Evolutionary conservation across 305 asterid genomes (phyloP), one percentile per base, ranked within the genome.

Genomic region (Fraxinus sp.): DNA sequence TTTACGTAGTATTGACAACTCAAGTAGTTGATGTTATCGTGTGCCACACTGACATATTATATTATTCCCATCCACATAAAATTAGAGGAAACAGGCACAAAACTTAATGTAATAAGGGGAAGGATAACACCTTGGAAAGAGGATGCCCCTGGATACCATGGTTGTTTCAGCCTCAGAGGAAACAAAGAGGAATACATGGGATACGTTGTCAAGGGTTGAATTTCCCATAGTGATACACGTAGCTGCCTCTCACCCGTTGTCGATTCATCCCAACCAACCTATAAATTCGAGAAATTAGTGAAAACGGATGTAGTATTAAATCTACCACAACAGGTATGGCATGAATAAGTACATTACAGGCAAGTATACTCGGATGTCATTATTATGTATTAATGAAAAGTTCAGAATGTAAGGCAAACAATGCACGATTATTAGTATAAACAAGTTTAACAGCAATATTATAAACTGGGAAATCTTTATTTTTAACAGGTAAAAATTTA

Each of bases 261-360:
- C 16, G 99, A 96, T 88, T 96, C 99, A 78, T 96, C 99, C 99
- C 99, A 96, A 39, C 99, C 99, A 24, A 96, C 99, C 99, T 96
- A 86, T 70, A 85, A 49, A 16, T 80, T 77, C 81, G 18, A 59
- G 20, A n/a, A 82, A 49, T 72, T 70, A 24, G 78, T 57, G 20
- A 78, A 76, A 32, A 7, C 66, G 22, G 20, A 39, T 20, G 30
- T 20, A 66, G n/a, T 66, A 9, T 1, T 66, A 11, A 14, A 66
- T 28, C n/a, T 10, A 66, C 36, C 8, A 66, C 35, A 10, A 66
- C 18, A 57, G 28, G 10, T n/a, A 57, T n/a, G 28, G 68, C 68
- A 57, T 57, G 68, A 57, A 18, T 57, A 20, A 57, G 28, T n/a
- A 7, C 7, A 57, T 14, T 18, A 18, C 68, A 5, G 22, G 68